Evolutionary conservation across 1,284 basidiomycete species (phyloP), one percentile per base, ranked within the genome.

Genomic region (Ceratobasidium sp.): DNA sequence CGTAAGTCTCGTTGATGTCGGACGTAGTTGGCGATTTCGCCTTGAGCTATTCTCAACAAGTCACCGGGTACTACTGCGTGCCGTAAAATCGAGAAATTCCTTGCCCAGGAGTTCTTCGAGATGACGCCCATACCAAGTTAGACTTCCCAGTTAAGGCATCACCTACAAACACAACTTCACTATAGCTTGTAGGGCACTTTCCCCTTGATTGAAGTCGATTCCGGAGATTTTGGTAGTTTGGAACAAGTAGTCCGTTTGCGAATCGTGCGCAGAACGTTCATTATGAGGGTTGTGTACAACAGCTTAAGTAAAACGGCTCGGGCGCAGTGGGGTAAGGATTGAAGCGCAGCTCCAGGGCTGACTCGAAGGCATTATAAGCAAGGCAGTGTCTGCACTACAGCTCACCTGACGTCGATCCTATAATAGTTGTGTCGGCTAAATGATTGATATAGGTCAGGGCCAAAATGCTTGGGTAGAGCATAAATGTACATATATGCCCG

Each of bases 91-190:
- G 33, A 23, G 18, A 15, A 13, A 42, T 44, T 70, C 53, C 53
- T 40, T 33, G 33, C 72, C 60, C 53, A 53, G 72, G 60, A 3
- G 9, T 26, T 20, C 33, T 75, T 26, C 28, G 44, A 10, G 39
- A 10, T 12, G 4, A 51, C 2, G 72, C 28, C 44, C 49, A 75
- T 63, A 64, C 39, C 72, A 75, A 55, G 33, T 63, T 51, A 12
- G 72, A 51, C 60, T 63, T 75, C 9, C 72, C 72, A 46, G 60
- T 20, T 49, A 40, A 15, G 10, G 6, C 12, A 39, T 75, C 46
- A 12, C 72, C 72, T 3, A 75, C 26, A 39, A 75, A 39, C 55
- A 63, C 33, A 13, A 75, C 60, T 53, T 63, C 33, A 33, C 33
- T 33, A 33, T 63, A 28, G 20, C 42, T 40, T 49, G 18, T 2